Evolutionary conservation across 1,284 basidiomycete genomes (phyloP), one percentile per base, ranked within the genome.

Genomic region (Psilocybe mexicana): DNA sequence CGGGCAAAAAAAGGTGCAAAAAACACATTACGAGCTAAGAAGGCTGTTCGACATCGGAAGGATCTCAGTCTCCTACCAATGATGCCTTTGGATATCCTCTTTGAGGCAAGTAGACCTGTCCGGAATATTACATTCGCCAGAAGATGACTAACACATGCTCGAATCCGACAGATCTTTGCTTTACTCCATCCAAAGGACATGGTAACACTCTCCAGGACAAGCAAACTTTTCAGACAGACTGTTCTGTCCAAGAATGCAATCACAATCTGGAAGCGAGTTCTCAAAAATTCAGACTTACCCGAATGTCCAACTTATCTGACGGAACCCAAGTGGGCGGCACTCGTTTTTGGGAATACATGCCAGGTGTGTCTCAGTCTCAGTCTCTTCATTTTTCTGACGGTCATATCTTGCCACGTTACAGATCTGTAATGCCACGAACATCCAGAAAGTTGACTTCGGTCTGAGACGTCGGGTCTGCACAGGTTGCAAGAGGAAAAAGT

Each of bases 311-410:
- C 40, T 4, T 66, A 67, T 42, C 65, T 73, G 42, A 67, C 66
- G 2, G 74, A 76, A 54, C 66, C 64, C 1, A 60, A 55, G 7
- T 77, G 74, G 75, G 72, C 68, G 1, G 55, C 62, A 10, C 59
- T 77, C 25, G 46, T 77, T 12, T 76, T 71, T 47, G 70, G 66
- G 5, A 56, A 61, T 3, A 36, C 48, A 6, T 76, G 73, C 54
- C 66, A 70, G 55, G 73, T 75, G 49, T 43, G 63, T 44, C 23
- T 42, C 4, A 8, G 8, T 12, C n/a, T 40, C 18, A 18, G 18
- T 18, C 11, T 40, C 18, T 18, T 18, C 18, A 18, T 18, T 18
- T 18, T 18, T 18, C 18, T 18, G 18, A 18, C 18, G 18, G 18
- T 40, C 38, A 40, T 40, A n/a, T 3, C 4, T 50, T 38, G n/a